Base-by-base conservation (phyloP, 257 asterid species). In the Solanum arcanum region DNA sequence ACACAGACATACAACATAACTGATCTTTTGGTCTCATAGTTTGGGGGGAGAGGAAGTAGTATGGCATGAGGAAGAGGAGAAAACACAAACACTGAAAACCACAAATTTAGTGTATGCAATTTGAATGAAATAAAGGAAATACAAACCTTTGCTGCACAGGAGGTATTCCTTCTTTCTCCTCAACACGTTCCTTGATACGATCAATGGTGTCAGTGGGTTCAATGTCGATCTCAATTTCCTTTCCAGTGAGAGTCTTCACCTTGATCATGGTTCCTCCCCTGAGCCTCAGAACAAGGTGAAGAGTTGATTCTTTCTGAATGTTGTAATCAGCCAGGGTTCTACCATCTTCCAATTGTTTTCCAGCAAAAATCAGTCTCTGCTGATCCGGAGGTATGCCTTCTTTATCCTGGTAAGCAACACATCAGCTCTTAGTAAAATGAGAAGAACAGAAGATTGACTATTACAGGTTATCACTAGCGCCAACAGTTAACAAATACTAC, bases 301-400 rank as follows among this genome's bases (percentile, higher is more conserved):
- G 95, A 3, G 97, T 94, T 46, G 95, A 94, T 84, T 92, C 93
- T 84, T 92, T 93, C 88, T 92, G 95, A 88, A 94, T 92, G 83
- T 94, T 90, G 88, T 94, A 94, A 90, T 93, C 96, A 60, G 94
- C 95, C 88, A 94, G 87, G 84, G 96, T 94, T 68, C 95, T 84
- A 35, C 96, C 97, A 90, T 94, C 97, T 91, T 93, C 96, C 93
- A 94, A 88, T 86, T 94, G 96, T 90, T 92, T 94, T 59, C 97
- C 97, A 74, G 96, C 94, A 86, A 93, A 94, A 88, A 94, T 92
- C 62, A 94, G 91, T 89, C 95, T 92, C 91, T 93, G 97, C 92
- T 93, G 95, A 88, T 94, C 95, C 20, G 94, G 97, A 73, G 95
- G 95, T 83, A 94, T 94, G 52, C 98, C 98, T 94, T 95, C 98